Base-by-base conservation (phyloP, 2,329 filamentous ascomycete species). In the Pyrenochaeta sp. region DNA sequence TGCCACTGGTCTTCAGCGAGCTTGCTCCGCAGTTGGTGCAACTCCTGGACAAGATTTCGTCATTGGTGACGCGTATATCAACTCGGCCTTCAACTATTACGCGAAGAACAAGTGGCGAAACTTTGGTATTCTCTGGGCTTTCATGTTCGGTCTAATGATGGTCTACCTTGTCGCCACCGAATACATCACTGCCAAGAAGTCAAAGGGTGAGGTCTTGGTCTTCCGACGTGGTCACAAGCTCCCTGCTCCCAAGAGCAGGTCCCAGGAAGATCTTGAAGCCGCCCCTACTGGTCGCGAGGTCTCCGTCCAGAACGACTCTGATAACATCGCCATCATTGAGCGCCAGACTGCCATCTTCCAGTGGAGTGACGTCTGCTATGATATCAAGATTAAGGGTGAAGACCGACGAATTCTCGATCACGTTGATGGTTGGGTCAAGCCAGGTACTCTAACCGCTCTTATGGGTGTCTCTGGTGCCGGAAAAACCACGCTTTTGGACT, bases 401-500 rank as follows among this genome's bases (percentile, higher is more conserved):
- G 74, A 79, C 1, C 82, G 90, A 11, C 84, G 87, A 29, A 88
- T 96, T 60, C 76, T 96, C 46, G 86, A 96, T 60, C 78, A 94
- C 51, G 89, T 96, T 9, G 88, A 95, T 63, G 92, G 92, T 23
- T 96, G 90, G 89, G 90, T 96, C 47, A 94, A 95, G 72, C 92
- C 92, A 3, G 92, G 92, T 47, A 96, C 90, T 11, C 71, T 96
- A 39, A 68, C 91, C 9, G 91, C 90, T 26, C 78, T 96, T 3
- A 96, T 96, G 91, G 89, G 90, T 74, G 89, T 92, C 6, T 91
- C 88, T 21, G 91, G 92, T 56, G 92, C 92, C n/a, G 92, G 92
- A 45, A 96, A 96, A 72, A 96, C 92, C 0, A 96, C 92, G 1
- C 81, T 96, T 19, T 76, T 96, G 21, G 89, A 96, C 71, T 89